Evolutionary conservation across 768 basidiomycete genomes (phyloP).

Genomic region (Boletus subparvulus): DNA sequence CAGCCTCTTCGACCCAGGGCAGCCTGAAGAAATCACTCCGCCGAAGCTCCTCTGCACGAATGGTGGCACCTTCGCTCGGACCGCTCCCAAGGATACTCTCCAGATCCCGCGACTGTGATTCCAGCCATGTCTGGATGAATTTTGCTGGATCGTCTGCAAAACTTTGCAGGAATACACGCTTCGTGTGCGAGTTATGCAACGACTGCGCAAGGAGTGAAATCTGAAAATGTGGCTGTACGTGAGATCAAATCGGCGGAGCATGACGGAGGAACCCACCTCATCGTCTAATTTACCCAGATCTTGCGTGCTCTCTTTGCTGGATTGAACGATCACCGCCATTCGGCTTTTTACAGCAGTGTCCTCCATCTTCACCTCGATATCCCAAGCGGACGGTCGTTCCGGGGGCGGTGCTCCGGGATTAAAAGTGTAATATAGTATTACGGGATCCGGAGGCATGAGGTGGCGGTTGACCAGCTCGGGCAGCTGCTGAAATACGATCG

Average conservation of each 20-base stretch:
- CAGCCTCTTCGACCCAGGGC: slow-evolving; percentile 90
- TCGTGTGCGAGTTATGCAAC: slow-evolving; percentile 82
- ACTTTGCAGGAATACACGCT: slow-evolving; percentile 79
- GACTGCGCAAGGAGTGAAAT: slow-evolving; percentile 84
- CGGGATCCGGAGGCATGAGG: slow-evolving; percentile 74
- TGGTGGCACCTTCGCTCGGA: slow-evolving; percentile 70
- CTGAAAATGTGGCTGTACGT: slow-evolving; percentile 38
- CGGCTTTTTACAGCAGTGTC: slow-evolving; percentile 70
- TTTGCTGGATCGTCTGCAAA: slow-evolving; percentile 77
- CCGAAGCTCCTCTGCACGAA: slow-evolving; percentile 85
- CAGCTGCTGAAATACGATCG: slow-evolving; percentile 71
- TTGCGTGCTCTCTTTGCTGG: slow-evolving; percentile 69
- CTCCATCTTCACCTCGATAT: slow-evolving; percentile 87
- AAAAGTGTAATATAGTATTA: slow-evolving; percentile 74
- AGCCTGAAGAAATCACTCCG: slow-evolving; percentile 88
- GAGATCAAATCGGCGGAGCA: slow-evolving; percentile 14
- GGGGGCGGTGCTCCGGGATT: slow-evolving; percentile 62
- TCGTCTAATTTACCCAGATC: slow-evolving; percentile 78
- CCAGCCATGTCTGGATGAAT: slow-evolving; percentile 89
- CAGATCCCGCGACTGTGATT: slow-evolving; percentile 88
- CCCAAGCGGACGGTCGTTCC: slow-evolving; percentile 76
- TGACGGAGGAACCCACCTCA: slow-evolving; percentile 53
- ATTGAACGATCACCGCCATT: slow-evolving; percentile 68
- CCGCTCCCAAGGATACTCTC: slow-evolving; percentile 89
- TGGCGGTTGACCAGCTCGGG: slow-evolving; percentile 85